Conservation (phyloP, 495 filamentous ascomycete species). For the Podospora didyma region DNA sequence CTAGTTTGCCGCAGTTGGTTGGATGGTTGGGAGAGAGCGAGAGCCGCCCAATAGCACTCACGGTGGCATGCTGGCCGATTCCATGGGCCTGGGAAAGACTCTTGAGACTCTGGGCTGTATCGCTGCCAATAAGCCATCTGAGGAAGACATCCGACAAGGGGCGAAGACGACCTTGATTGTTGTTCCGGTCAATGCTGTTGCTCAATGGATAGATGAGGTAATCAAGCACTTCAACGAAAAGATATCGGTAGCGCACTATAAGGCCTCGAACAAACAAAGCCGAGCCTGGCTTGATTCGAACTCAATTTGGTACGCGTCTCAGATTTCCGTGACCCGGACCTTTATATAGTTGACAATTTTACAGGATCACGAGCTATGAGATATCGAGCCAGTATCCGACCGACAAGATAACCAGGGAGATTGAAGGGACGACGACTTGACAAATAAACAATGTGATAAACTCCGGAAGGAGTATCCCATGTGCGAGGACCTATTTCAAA, state of each 20-base stretch:
- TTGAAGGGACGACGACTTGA: conserved; percentile 3
- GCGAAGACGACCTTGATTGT: conserved; percentile 54
- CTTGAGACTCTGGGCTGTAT: conserved; percentile 71
- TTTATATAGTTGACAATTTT: background rate
- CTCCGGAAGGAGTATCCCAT: background rate
- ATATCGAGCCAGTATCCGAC: conserved; percentile 16
- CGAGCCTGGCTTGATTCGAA: background rate
- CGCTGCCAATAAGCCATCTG: conserved; percentile 43
- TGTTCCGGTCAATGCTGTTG: conserved; percentile 61
- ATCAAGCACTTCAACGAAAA: conserved; percentile 45
- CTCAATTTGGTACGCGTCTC: background rate
- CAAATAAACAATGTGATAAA: conserved; percentile 3
- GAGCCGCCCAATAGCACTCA: background rate
- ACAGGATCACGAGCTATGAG: conserved; percentile 22
- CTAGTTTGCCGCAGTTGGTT: conserved; percentile 26
- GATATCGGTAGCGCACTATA: conserved; percentile 7
- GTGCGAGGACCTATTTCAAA: conserved; percentile 6
- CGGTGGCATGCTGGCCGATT: conserved; percentile 67
- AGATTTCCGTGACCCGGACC: background rate
- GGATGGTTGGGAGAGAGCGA: conserved; percentile 27
- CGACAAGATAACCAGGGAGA: background rate
- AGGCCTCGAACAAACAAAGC: conserved; percentile 24
- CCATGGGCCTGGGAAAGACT: conserved; percentile 75
- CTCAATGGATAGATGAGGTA: conserved; percentile 64
- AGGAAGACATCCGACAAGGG: conserved; percentile 14